These are phyloP conservation scores for Botryosphaeria dothidea DNA, from an alignment of 2,329 filamentous ascomycete species.

Conservation along the genomic window DNA sequence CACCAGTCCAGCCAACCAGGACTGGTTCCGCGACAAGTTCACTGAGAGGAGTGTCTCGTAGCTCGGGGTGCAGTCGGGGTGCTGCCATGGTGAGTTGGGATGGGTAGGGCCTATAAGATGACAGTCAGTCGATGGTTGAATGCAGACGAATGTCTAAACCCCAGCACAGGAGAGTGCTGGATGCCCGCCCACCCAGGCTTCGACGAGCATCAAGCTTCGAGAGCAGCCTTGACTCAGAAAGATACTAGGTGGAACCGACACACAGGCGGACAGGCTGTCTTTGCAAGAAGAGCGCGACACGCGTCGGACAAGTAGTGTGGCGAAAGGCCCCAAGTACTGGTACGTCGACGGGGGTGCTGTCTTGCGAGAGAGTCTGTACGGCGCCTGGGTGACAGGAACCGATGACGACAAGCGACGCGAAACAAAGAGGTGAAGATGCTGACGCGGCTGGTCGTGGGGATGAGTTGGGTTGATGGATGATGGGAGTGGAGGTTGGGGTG, in stretches of 20 bases:
- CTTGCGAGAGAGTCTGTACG: neutral
- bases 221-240: neutral
- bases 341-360: neutral
- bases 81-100: neutral
- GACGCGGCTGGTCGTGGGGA: no score
- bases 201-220: neutral
- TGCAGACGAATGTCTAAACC: neutral
- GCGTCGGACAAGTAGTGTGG: neutral
- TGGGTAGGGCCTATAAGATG: neutral
- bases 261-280: neutral
- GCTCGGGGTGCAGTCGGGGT: neutral
- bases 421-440: no score
- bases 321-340: neutral
- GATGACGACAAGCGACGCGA: no score
- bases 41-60: neutral
- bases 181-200: neutral
- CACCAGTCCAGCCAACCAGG: neutral
- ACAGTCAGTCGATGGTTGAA: no score
- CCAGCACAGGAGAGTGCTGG: neutral
- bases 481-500: no score
- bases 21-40: neutral
- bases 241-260: neutral
- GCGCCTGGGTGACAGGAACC: neutral
- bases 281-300: constrained; percentile 1
- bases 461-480: no score